Base-by-base conservation (phyloP, 1,284 basidiomycete genomes). In the Peniophora sp. region DNA sequence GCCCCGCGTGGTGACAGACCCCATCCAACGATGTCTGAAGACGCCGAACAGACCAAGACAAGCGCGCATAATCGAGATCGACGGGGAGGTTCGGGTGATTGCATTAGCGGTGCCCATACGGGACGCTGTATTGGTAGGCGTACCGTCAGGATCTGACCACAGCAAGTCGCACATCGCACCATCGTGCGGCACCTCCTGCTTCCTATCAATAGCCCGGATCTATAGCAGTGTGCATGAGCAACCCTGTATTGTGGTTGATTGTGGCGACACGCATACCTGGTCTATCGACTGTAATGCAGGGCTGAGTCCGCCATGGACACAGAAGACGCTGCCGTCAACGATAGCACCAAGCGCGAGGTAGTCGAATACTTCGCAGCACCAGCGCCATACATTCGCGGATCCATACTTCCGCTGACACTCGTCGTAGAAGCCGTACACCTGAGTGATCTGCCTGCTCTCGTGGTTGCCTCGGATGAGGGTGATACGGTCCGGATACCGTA, bases 371-470 rank as follows among this genome's bases (percentile, higher is more conserved):
- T 99, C 96, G 66, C 93, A 97, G 68, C 94, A 99, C 80, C 93
- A 97, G 54, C 94, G 71, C 96, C 96, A 99, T 39, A 99, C 96
- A 64, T 95, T 96, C 52, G 84, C 88, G 60, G 81, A 88, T 5
- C 96, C 96, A 63, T 98, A 99, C 68, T 99, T 99, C 35, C 95
- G 74, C 66, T 93, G 88, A 68, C 96, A 99, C 64, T 99, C 96
- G 70, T 99, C 97, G 72, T 98, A 99, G 67, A 99, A 99, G 12
- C 96, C 97, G 67, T 99, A 99, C 0, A 99, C 96, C 64, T 99
- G 96, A 0, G 94, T 97, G 62, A 99, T 99, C 67, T 99, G 96
- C 3, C 96, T 77, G n/a, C 92, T 95, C 69, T 99, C 96, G 74
- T 99, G 96, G 75, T 99, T 99, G 12, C 96, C 96, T 34, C 96